These are phyloP conservation scores for Epichloe aotearoae DNA, from an alignment of 2,329 filamentous ascomycete species.

Conservation along the genomic window DNA sequence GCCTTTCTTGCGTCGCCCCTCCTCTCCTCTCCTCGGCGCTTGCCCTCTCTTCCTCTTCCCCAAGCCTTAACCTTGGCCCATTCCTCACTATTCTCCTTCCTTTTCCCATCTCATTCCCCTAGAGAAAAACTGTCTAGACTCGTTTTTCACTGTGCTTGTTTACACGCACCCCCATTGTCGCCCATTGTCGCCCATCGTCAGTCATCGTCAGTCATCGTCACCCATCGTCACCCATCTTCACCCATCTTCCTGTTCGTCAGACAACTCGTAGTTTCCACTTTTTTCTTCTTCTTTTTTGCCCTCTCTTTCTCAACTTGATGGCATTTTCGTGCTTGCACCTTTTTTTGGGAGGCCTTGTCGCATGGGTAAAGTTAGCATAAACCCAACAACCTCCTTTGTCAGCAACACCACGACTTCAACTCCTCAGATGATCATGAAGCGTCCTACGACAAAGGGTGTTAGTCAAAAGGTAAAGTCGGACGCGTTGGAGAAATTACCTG, in stretches of 20 bases:
- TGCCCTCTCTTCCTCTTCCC: background rate
- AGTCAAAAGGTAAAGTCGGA: constrained; percentile 22
- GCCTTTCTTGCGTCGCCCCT: background rate
- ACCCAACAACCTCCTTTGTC: no score
- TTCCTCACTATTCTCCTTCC: background rate
- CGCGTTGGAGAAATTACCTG: constrained; percentile 21
- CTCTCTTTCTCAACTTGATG: background rate
- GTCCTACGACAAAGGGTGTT: constrained; percentile 15
- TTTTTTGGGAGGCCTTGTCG: background rate
- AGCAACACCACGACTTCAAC: background rate
- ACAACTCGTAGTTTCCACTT: background rate
- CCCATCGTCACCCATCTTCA: background rate
- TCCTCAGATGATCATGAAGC: constrained; percentile 10
- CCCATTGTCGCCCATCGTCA: background rate
- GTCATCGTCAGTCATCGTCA: no score
- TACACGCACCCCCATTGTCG: background rate
- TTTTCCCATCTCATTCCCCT: constrained; percentile 9
- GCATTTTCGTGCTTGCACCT: background rate
- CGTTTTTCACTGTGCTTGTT: background rate
- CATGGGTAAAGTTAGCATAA: no score
- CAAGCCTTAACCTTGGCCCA: background rate
- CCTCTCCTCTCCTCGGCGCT: constrained; percentile 8
- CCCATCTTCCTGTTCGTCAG: background rate
- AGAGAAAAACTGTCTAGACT: background rate
- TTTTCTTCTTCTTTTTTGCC: background rate